Evolutionary conservation across 768 basidiomycete species (phyloP).

Genomic region (Suillus subalutaceus): DNA sequence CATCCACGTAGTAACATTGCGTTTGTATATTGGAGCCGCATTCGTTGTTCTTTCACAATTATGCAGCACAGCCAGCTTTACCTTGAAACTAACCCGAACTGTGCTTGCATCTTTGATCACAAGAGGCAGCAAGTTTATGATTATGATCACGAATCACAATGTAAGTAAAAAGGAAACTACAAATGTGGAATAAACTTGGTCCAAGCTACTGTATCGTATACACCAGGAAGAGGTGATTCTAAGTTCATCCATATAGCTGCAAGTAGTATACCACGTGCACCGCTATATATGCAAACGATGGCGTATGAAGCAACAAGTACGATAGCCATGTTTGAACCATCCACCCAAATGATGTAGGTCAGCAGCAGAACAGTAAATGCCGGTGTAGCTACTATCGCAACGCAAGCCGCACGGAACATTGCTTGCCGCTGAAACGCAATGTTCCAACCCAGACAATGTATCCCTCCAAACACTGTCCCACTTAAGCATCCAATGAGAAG

Average conservation of each 20-base stretch:
- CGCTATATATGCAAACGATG: slow-evolving; percentile 9
- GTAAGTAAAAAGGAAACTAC: background rate
- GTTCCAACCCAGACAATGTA: slow-evolving; percentile 31
- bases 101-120: too few relatives aligned
- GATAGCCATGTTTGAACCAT: too few relatives aligned
- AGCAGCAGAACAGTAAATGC: background rate
- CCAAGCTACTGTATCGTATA: slow-evolving; percentile 21
- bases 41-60: background rate
- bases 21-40: background rate
- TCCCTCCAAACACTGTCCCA: slow-evolving; percentile 27
- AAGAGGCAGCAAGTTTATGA: too few relatives aligned
- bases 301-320: too few relatives aligned
- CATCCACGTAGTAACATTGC: slow-evolving; percentile 34
- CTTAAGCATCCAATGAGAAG: background rate
- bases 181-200: slow-evolving; percentile 17
- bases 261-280: slow-evolving; percentile 16
- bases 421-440: too few relatives aligned
- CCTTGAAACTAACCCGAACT: too few relatives aligned
- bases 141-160: too few relatives aligned
- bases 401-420: slow-evolving; percentile 25
- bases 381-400: slow-evolving; percentile 13
- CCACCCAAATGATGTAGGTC: background rate
- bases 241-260: slow-evolving; percentile 16
- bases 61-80: too few relatives aligned
- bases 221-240: slow-evolving; percentile 12